These are phyloP conservation scores for Chaetomium strumarium DNA, from an alignment of 2,329 filamentous ascomycete species.

Conservation along the genomic window DNA sequence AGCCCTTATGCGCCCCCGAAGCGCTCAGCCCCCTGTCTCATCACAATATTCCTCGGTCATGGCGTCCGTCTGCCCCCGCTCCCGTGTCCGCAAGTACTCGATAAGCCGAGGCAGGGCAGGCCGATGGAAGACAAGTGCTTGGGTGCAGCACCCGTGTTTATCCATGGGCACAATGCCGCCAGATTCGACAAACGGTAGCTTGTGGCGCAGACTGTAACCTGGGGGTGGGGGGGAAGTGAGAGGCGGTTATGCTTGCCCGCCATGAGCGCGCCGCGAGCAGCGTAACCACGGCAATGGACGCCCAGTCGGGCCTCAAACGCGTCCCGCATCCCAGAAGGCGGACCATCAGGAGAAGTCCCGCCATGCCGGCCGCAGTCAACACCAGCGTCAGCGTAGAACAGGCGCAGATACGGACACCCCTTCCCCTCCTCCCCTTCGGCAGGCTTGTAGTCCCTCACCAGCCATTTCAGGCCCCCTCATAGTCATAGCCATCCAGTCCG, in stretches of 20 bases:
- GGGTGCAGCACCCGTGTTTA: slow-evolving; percentile 14
- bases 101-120: slow-evolving; percentile 10
- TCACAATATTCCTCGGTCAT: slow-evolving; percentile 19
- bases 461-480: slow-evolving; percentile 15
- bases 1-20: neutral
- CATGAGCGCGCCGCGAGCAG: slow-evolving; percentile 16
- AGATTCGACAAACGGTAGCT: neutral
- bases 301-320: slow-evolving; percentile 10
- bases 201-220: slow-evolving; percentile 5
- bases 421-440: neutral
- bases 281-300: slow-evolving; percentile 13
- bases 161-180: slow-evolving; percentile 18
- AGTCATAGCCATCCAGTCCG: slow-evolving; percentile 16
- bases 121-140: slow-evolving; percentile 18
- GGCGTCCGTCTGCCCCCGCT: slow-evolving; percentile 15
- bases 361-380: slow-evolving; percentile 3
- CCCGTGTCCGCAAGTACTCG: slow-evolving; percentile 1
- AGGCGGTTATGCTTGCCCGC: slow-evolving; percentile 19
- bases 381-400: slow-evolving; percentile 40
- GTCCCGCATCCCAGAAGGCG: neutral
- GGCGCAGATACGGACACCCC: slow-evolving; percentile 16
- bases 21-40: neutral
- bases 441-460: slow-evolving; percentile 5
- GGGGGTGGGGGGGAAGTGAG: no score
- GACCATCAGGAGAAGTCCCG: slow-evolving; percentile 4